Percentiles rank a stretch among this genome's conserved stretches.
Evolutionary conservation across 805 yeast species (phyloP).

Genomic region (Candida sanyiensis): DNA sequence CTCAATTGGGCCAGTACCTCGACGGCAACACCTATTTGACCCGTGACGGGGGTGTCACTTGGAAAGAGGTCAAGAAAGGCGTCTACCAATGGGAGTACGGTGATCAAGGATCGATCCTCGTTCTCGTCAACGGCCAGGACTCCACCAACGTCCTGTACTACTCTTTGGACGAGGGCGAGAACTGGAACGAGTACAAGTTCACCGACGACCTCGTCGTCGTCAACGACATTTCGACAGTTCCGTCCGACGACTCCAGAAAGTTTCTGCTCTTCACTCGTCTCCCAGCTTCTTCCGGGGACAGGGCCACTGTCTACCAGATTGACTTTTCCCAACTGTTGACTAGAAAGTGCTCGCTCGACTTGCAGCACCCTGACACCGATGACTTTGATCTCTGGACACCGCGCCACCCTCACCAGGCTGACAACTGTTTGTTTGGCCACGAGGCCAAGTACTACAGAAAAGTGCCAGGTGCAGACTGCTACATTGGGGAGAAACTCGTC

Average conservation of each 20-base stretch:
- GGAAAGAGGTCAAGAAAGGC: slow-evolving; percentile 76
- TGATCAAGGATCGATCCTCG: slow-evolving; percentile 85
- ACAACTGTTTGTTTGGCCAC: slow-evolving; percentile 67
- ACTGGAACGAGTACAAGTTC: slow-evolving; percentile 68
- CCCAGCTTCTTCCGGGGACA: slow-evolving; percentile 38
- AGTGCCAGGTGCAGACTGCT: slow-evolving; percentile 55
- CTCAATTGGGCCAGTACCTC: slow-evolving; percentile 38
- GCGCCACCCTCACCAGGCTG: slow-evolving; percentile 43
- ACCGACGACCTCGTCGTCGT: slow-evolving; percentile 49
- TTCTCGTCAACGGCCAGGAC: slow-evolving; percentile 56
- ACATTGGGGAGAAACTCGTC: slow-evolving; percentile 54
- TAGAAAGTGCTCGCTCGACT: slow-evolving; percentile 51
- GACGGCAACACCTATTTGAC: slow-evolving; percentile 71
- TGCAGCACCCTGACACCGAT: slow-evolving; percentile 36
- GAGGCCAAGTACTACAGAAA: slow-evolving; percentile 55
- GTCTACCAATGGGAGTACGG: slow-evolving; percentile 92
- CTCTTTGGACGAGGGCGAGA: slow-evolving; percentile 73
- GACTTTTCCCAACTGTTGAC: slow-evolving; percentile 50
- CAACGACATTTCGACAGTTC: slow-evolving; percentile 80
- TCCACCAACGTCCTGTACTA: slow-evolving; percentile 54
- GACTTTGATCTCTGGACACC: slow-evolving; percentile 68
- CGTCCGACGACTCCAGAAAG: slow-evolving; percentile 81
- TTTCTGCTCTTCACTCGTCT: slow-evolving; percentile 59
- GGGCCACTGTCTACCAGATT: slow-evolving; percentile 44
- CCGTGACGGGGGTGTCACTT: slow-evolving; percentile 84